Conservation (phyloP, 1,139 yeast species). For the Yamadazyma taylorii region DNA sequence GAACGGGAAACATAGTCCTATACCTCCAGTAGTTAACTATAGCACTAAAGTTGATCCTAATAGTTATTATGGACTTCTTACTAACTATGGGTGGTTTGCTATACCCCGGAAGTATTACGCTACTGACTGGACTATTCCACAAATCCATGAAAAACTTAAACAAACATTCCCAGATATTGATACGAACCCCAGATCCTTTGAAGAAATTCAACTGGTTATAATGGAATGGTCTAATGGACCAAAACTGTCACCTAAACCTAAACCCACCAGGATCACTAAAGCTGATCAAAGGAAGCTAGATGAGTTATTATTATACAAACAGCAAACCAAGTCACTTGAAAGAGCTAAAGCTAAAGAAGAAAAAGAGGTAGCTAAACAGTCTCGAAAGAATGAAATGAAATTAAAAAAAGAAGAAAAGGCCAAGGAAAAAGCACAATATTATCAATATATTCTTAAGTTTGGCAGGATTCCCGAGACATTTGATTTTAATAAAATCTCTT, state of each 20-base stretch:
- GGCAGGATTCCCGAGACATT: conserved; percentile 11
- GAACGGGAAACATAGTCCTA: no score
- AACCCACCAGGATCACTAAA: conserved; percentile 18
- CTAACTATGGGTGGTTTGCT: conserved; percentile 35
- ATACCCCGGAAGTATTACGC: conserved; percentile 29
- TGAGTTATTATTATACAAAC: conserved; percentile 22
- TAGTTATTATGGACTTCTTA: conserved; percentile 21
- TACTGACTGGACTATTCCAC: conserved; percentile 28
- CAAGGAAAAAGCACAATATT: conserved; percentile 3
- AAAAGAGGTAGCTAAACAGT: conserved; percentile 1
- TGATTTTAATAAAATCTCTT: conserved; percentile 19
- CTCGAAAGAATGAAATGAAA: not conserved
- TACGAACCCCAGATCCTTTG: conserved; percentile 4
- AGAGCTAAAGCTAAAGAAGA: conserved; percentile 3
- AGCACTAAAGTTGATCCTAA: conserved; percentile 16
- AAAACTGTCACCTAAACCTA: conserved; percentile 20
- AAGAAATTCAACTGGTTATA: conserved; percentile 20
- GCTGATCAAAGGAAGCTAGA: conserved; percentile 19
- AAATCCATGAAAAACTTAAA: conserved; percentile 10
- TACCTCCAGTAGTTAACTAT: no score
- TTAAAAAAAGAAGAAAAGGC: conserved; percentile 4
- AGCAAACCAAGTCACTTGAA: conserved; percentile 19
- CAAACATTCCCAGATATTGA: conserved; percentile 14
- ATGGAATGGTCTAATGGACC: conserved; percentile 26
- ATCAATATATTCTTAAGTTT: conserved; percentile 11